Evolutionary conservation across 2,329 filamentous ascomycete genomes (phyloP).

Genomic region (Ceratocystis colombiana): DNA sequence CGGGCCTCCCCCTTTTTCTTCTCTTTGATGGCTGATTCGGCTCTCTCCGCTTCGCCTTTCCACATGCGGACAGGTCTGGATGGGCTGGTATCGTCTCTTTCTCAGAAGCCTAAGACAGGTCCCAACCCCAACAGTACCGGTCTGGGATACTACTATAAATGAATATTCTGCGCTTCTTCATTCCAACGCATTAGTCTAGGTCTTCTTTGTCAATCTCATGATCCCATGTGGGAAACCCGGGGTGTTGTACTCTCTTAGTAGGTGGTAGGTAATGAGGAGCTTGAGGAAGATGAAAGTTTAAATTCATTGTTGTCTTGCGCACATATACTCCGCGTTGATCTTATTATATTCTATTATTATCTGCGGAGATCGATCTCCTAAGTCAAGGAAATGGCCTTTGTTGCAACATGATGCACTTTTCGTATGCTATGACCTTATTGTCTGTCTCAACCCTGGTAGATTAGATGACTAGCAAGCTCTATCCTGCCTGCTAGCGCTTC

Average conservation of each 20-base stretch:
- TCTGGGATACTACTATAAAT: neutral
- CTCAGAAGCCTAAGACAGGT: neutral
- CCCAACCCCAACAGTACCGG: neutral
- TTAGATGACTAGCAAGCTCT: too few species aligned
- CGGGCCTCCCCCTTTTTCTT: neutral
- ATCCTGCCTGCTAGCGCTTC: too few species aligned
- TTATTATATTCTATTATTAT: too few species aligned
- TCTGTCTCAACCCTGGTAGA: too few species aligned
- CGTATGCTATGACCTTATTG: too few species aligned
- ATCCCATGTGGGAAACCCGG: neutral
- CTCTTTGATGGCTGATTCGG: neutral
- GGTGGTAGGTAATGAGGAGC: too few species aligned
- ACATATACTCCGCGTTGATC: too few species aligned
- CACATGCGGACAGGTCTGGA: neutral
- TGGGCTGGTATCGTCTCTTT: neutral
- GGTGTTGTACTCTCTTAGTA: neutral
- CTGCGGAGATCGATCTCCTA: too few species aligned
- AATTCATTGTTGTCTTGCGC: too few species aligned
- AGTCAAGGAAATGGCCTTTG: too few species aligned
- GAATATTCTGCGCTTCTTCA: neutral
- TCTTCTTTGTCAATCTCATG: neutral
- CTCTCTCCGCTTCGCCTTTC: conserved; percentile 4
- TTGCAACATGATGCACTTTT: too few species aligned
- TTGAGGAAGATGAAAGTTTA: too few species aligned
- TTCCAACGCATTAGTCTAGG: neutral